Base-by-base conservation (phyloP, 1,284 basidiomycete genomes). In the Vanrija pseudolonga region DNA sequence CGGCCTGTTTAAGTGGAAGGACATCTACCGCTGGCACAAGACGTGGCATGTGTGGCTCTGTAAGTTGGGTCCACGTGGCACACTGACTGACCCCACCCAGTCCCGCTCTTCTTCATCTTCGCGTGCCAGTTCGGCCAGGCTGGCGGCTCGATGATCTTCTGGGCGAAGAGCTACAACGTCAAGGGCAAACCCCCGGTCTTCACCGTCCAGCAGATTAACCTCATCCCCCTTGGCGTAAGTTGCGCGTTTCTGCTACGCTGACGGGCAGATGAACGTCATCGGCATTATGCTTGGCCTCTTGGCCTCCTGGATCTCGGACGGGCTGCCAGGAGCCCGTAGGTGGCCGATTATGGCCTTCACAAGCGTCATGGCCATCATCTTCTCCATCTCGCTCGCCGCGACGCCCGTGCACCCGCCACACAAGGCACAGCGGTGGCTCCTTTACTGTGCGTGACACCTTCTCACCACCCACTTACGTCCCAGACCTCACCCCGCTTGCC, bases 1-100 rank as follows among this genome's bases (percentile, higher is more conserved):
- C n/a, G 65, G 65, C 12, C 50, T 67, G 38, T 67, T 67, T 61
- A 67, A 63, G 43, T 61, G 61, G 59, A 60, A 62, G 43, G 65
- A 67, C 40, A 61, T 67, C 41, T 48, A 53, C 36, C 43, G 63
- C 20, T 67, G 65, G 65, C 63, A 65, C 50, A 57, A 48, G 47
- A 62, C 65, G 7, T 67, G 65, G 65, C 63, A 65, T 47, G 63
- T 62, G 4, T 67, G 53, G 37, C 55, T 64, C 6, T 67, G 64
- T 66, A 38, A 50, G 64, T 56, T 36, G 18, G 4, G 42, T 39
- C 47, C 6, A 11, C 12, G 14, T 19, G 32, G 39, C 22, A 20
- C 18, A 32, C 15, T 22, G 48, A 49, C 28, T 3, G 24, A n/a
- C n/a, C n/a, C n/a, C n/a, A 6, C 24, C 19, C 44, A 66, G 64